Evolutionary conservation across 1,284 basidiomycete genomes (phyloP), one percentile per base, ranked within the genome.

Genomic region (Schizophyllum amplum): DNA sequence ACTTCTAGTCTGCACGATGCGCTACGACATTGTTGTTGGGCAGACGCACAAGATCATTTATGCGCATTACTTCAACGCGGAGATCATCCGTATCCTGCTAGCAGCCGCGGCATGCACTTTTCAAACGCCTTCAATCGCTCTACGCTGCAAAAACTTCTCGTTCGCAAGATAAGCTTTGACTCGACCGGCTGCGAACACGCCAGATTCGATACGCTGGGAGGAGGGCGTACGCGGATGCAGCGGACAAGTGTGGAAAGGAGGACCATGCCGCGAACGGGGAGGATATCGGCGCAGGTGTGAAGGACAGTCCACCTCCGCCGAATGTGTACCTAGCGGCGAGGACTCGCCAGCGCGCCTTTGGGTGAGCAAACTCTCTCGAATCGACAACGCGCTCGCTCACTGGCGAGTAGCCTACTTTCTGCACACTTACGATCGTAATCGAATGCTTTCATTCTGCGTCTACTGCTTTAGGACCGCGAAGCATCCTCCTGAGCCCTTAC

Each of bases 321-420:
- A 90, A 78, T 5, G 87, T 85, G 67, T 72, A 80, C 26, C 80
- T 93, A 6, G 83, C 84, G 1, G 87, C 90, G 2, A 90, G 86
- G 71, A 94, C 91, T 63, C 95, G 90, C 68, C 92, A 97, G 66
- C 89, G 89, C 57, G 91, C 93, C 0, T 83, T 97, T 51, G n/a
- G 94, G 94, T 96, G 62, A 67, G 92, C 77, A 2, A 23, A 47
- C 53, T 62, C 6, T 24, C 53, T 51, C 9, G 51, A 53, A 54
- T 52, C 53, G 54, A n/a, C 23, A 2, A 42, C 33, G 33, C 17
- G 22, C 27, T 51, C 47, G 50, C 51, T 52, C 49, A 15, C 53
- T 5, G 21, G 42, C 42, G 56, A 51, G 54, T 42, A 94, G 94
- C 92, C 66, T 98, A 98, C 67, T 77, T 96, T 46, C 71, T 95